Conservation (phyloP, 495 filamentous ascomycete genomes). For the Pseudoneurospora amorphoporcata region DNA sequence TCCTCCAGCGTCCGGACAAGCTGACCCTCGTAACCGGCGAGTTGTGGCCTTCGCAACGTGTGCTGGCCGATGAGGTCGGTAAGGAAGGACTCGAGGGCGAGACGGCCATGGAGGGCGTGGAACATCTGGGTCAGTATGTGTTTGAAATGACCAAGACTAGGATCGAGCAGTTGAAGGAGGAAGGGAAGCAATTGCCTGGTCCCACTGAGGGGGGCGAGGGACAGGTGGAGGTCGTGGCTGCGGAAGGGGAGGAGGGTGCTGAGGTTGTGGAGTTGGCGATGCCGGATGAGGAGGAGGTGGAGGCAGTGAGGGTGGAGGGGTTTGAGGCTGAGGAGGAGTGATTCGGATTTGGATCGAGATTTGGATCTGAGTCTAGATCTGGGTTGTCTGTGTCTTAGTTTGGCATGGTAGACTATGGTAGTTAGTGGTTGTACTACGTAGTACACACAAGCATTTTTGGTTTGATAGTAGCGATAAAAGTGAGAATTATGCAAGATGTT, state of each 20-base stretch:
- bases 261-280: constrained; percentile 19
- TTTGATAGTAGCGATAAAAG: neutral
- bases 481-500: neutral
- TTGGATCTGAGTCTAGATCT: neutral
- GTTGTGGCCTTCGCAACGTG: constrained; percentile 64
- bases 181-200: constrained; percentile 25
- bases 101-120: constrained; percentile 74
- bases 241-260: constrained; percentile 26
- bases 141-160: constrained; percentile 92
- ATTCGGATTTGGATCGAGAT: neutral
- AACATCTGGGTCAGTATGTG: constrained; percentile 94
- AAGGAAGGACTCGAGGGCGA: constrained; percentile 33
- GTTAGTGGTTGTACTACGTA: neutral
- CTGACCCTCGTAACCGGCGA: constrained; percentile 73
- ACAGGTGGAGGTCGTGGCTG: constrained; percentile 22
- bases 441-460: neutral
- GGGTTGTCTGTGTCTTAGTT: neutral
- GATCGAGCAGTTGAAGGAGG: constrained; percentile 42
- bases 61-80: constrained; percentile 47
- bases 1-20: constrained; percentile 66
- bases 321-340: constrained; percentile 11
- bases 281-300: constrained; percentile 27
- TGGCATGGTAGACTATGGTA: neutral
- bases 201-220: constrained; percentile 5
- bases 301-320: constrained; percentile 2